Evolutionary conservation across 495 filamentous ascomycete species (phyloP).

Genomic region (Daldinia bambusicola): DNA sequence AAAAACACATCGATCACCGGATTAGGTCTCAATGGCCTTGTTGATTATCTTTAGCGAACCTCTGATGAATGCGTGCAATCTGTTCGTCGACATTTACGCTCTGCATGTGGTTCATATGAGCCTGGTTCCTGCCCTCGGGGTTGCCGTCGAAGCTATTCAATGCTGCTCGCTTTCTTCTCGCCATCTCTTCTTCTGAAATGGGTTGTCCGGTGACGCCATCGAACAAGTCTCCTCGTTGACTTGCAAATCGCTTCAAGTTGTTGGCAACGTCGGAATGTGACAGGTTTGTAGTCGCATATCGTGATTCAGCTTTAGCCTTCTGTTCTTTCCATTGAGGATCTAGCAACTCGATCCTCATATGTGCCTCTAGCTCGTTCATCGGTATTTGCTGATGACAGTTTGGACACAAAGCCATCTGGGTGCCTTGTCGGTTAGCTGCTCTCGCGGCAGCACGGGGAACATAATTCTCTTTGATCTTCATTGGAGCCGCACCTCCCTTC

Average conservation of each 20-base stretch:
- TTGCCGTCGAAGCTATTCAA: slow-evolving; percentile 72
- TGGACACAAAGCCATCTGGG: slow-evolving; percentile 82
- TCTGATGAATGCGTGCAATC: slow-evolving; percentile 73
- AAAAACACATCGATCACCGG: not conserved
- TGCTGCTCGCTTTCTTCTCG: slow-evolving; percentile 77
- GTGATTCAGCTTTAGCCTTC: slow-evolving; percentile 83
- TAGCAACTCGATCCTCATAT: slow-evolving; percentile 96
- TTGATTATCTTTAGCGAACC: slow-evolving; percentile 63
- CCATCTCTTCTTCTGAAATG: slow-evolving; percentile 77
- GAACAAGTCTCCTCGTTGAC: slow-evolving; percentile 90
- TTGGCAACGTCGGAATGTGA: slow-evolving; percentile 87
- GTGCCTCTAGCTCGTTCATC: slow-evolving; percentile 84
- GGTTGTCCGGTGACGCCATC: slow-evolving; percentile 75
- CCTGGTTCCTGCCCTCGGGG: slow-evolving; percentile 65
- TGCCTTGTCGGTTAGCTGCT: slow-evolving; percentile 68
- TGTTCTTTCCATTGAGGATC: slow-evolving; percentile 98
- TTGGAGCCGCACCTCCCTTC: slow-evolving; percentile 73
- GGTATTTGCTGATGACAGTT: slow-evolving; percentile 94
- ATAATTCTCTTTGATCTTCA: slow-evolving; percentile 94
- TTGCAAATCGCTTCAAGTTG: slow-evolving; percentile 97
- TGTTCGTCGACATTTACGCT: slow-evolving; percentile 77
- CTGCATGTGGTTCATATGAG: slow-evolving; percentile 66
- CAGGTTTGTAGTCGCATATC: slow-evolving; percentile 87
- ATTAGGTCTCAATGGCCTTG: slow-evolving; percentile 35
- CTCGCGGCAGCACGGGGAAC: slow-evolving; percentile 83